Base-by-base conservation (phyloP, 2,329 filamentous ascomycete genomes). In the Lomentospora prolificans region DNA sequence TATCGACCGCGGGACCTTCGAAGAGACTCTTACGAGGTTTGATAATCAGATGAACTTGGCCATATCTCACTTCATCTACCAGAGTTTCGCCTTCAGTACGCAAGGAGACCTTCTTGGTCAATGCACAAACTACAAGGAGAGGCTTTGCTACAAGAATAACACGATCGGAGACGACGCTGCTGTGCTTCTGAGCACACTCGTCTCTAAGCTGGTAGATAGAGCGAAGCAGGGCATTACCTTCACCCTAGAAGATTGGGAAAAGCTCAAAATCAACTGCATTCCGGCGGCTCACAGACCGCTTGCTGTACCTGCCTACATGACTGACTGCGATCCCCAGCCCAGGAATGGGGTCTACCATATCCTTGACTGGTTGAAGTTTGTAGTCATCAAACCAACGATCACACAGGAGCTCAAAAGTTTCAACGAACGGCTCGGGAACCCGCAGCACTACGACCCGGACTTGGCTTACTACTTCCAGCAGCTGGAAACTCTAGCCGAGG, bases 111-210 rank as follows among this genome's bases (percentile, higher is more conserved):
- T 84, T 24, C 73, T 92, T 2, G 87, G 88, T 0, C 70, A 71
- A 0, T 84, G 80, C 56, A 91, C 87, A 0, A 76, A 72, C 3
- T 81, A 77, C 64, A 85, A 87, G 58, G 83, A 88, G 53, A 73
- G 69, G 3, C 67, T 84, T 0, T 82, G 79, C 31, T 90, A 90
- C 58, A 72, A 75, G 10, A 73, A 77, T 10, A 76, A 78, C 22
- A 73, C 67, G 0, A 79, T 85, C 33, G 66, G 66, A 3, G 66
- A 75, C 9, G 55, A 65, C 0, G 64, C 70, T 3, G 80, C 78
- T 0, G 64, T 78, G 0, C 61, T 68, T 0, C 69, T 86, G 3
- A 80, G 80, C 56, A 73, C 72, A 0, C 67, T 84, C 0, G 74
- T 80, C 1, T 72, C 75, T 19, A 67, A 75, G 0, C 69, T 86